Conservation (phyloP, 2,329 filamentous ascomycete species). For the Trichoderma sp. region DNA sequence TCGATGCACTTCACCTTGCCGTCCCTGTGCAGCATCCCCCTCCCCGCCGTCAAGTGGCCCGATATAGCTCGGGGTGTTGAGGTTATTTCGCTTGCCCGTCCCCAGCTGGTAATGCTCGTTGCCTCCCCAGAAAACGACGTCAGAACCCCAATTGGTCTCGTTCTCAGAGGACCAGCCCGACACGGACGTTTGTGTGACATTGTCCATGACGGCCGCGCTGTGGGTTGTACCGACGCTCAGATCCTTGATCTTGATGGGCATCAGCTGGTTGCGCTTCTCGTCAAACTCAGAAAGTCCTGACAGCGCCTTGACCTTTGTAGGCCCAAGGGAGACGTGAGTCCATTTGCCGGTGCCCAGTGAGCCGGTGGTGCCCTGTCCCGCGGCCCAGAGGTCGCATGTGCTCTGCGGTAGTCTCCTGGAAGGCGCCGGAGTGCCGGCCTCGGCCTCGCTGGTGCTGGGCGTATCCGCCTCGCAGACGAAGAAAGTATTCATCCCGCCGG, state of each 20-base stretch:
- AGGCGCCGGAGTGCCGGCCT: slow-evolving; percentile 36
- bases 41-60: slow-evolving; percentile 67
- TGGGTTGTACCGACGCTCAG: slow-evolving; percentile 81
- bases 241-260: slow-evolving; percentile 75
- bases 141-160: slow-evolving; percentile 84
- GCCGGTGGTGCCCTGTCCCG: slow-evolving; percentile 83
- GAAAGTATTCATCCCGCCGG: slow-evolving; percentile 84
- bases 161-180: slow-evolving; percentile 56
- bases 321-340: slow-evolving; percentile 80
- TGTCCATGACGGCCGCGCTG: slow-evolving; percentile 79
- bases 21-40: slow-evolving; percentile 61
- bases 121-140: slow-evolving; percentile 90
- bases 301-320: slow-evolving; percentile 78
- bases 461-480: slow-evolving; percentile 78
- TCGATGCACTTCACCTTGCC: slow-evolving; percentile 66
- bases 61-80: slow-evolving; percentile 75
- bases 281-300: slow-evolving; percentile 87
- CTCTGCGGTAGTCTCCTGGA: slow-evolving; percentile 40
- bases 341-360: slow-evolving; percentile 82
- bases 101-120: slow-evolving; percentile 95
- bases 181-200: slow-evolving; percentile 69
- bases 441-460: slow-evolving; percentile 36
- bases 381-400: slow-evolving; percentile 74
- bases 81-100: slow-evolving; percentile 83
- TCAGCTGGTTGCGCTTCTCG: slow-evolving; percentile 65